A percentile compares a stretch with the other conserved stretches of the same genome.
Conservation (phyloP, 768 basidiomycete genomes). For the Lactarius sp. region DNA sequence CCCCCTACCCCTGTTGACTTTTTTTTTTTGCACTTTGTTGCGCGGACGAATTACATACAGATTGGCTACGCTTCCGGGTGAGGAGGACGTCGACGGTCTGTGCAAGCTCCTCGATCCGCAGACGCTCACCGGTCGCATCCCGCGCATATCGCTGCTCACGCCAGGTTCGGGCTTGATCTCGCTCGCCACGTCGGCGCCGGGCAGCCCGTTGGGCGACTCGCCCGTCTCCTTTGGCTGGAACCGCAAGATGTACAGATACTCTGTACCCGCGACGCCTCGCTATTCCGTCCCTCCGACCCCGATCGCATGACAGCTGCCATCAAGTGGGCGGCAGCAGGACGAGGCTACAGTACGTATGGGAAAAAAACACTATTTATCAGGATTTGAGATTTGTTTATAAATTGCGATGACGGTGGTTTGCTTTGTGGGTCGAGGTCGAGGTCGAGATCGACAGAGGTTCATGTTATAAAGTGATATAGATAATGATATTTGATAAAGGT, state of each 20-base stretch:
- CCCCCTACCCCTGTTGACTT: too few species aligned
- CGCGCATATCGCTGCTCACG: slow-evolving; percentile 30
- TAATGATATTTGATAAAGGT: neutral
- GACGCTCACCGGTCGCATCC: slow-evolving; percentile 29
- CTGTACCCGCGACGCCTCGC: slow-evolving; percentile 19
- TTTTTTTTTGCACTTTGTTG: neutral
- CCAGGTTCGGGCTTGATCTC: slow-evolving; percentile 30
- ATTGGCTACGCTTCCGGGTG: slow-evolving; percentile 34
- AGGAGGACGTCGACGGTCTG: slow-evolving; percentile 33
- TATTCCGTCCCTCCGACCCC: slow-evolving; percentile 23
- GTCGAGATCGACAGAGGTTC: neutral
- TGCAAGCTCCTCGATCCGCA: slow-evolving; percentile 32
- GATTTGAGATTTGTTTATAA: slow-evolving; percentile 2
- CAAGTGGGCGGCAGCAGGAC: neutral
- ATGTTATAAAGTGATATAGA: slow-evolving; percentile 2
- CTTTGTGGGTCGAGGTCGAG: neutral
- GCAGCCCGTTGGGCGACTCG: slow-evolving; percentile 23
- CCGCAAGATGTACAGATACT: slow-evolving; percentile 21
- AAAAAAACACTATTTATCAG: neutral
- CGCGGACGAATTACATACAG: slow-evolving; percentile 15
- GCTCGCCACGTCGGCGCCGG: slow-evolving; percentile 29
- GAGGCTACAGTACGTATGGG: neutral
- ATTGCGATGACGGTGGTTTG: neutral
- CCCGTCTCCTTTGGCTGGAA: slow-evolving; percentile 21
- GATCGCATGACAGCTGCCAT: slow-evolving; percentile 8